Evolutionary conservation across 179 eudicot genomes (phyloP).

Genomic region (Spergularia azorica): DNA sequence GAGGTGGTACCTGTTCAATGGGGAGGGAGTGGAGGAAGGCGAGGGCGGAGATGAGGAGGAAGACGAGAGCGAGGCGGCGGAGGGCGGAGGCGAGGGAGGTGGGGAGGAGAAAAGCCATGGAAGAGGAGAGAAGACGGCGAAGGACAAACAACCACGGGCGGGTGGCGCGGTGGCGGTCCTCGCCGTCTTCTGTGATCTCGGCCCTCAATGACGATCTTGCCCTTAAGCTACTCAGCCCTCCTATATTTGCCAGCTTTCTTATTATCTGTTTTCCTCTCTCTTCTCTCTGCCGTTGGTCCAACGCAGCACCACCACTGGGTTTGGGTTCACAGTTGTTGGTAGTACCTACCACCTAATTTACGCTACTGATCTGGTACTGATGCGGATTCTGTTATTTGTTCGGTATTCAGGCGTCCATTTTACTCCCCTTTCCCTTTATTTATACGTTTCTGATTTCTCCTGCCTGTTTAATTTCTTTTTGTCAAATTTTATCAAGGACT

Average conservation of each 20-base stretch:
- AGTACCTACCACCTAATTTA: too few species aligned
- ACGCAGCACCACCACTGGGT: too few species aligned
- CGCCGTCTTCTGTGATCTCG: constrained; percentile 36
- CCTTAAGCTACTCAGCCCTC: constrained; percentile 46
- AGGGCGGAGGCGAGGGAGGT: constrained; percentile 40
- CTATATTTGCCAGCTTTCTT: constrained; percentile 46
- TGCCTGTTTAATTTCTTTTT: too few species aligned
- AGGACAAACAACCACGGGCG: constrained; percentile 35
- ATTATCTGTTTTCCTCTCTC: not conserved
- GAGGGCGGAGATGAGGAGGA: constrained; percentile 19
- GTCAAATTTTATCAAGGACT: too few species aligned
- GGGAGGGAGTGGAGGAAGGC: constrained; percentile 36
- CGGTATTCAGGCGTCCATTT: too few species aligned
- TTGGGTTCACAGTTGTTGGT: too few species aligned
- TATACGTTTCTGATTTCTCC: too few species aligned
- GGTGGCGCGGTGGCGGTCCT: constrained; percentile 33
- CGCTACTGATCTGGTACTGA: too few species aligned
- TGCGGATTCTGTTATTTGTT: too few species aligned
- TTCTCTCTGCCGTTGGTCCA: too few species aligned
- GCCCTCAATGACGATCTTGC: constrained; percentile 50
- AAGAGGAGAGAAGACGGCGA: constrained; percentile 33
- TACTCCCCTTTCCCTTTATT: too few species aligned
- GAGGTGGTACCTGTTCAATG: constrained; percentile 38
- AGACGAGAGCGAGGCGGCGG: constrained; percentile 32
- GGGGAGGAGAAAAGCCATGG: constrained; percentile 36